Evolutionary conservation across 192 early-diverging fungal genomes (phyloP).

Genomic region (Linnemannia hyalina): DNA sequence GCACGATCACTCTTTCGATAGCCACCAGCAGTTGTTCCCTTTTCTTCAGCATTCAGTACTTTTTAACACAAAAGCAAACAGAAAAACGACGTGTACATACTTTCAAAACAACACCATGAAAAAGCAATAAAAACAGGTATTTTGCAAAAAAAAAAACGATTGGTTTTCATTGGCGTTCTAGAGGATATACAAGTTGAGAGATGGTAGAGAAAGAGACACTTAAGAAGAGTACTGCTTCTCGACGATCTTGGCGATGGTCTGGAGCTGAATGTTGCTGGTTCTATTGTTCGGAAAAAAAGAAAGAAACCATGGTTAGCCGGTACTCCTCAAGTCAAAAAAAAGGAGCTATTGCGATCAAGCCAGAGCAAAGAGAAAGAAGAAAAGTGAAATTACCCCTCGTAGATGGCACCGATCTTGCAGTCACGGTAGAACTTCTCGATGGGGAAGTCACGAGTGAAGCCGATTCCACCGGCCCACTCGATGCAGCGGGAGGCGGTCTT

Average conservation of each 20-base stretch:
- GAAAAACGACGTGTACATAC: not conserved
- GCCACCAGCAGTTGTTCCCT: too few species aligned
- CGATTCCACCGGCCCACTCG: conserved; percentile 98
- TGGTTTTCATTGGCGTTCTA: not conserved
- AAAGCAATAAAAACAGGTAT: not conserved
- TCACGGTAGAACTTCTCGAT: conserved; percentile 98
- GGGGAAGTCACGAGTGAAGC: conserved; percentile 93
- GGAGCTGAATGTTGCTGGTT: conserved; percentile 97
- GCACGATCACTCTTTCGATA: too few species aligned
- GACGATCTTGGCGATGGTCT: conserved; percentile 84
- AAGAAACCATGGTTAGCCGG: not conserved
- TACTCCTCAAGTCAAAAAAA: too few species aligned
- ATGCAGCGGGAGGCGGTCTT: conserved; percentile 87
- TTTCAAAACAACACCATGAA: not conserved
- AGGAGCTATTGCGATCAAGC: not conserved
- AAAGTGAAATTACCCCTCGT: conserved; percentile 71
- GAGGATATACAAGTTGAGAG: conserved; percentile 16
- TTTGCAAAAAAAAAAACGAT: not conserved
- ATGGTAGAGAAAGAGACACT: not conserved
- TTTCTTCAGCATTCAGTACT: not conserved
- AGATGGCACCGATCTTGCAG: conserved; percentile 97
- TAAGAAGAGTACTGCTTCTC: conserved; percentile 57
- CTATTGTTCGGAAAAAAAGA: conserved; percentile 22
- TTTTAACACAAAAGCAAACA: not conserved
- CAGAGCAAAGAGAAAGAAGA: not conserved